Evolutionary conservation across 129 eudicot genomes (phyloP), one percentile per base, ranked within the genome.

Genomic region (Arctium minus): DNA sequence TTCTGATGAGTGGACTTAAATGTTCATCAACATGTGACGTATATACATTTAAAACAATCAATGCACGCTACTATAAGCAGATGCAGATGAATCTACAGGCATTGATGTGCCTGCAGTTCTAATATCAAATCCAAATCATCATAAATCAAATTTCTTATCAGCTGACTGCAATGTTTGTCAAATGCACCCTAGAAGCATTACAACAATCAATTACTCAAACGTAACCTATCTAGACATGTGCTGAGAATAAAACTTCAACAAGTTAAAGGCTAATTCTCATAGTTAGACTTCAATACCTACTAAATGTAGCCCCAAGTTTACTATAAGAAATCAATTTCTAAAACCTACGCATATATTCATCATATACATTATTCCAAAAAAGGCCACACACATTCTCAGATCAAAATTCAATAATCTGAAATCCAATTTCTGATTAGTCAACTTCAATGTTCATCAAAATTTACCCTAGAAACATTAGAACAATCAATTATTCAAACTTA

Each of bases 141-240:
- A 48, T 3, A 78, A 77, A 76, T 76, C 48, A 70, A 33, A 17
- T 39, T 78, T 38, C 74, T 64, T 4, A n/a, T 78, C 29, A 42
- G 68, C 70, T 53, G 12, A 62, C 56, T 60, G 17, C 39, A 46
- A 40, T 29, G 76, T 37, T 81, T 0, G 27, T 64, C 80, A 67
- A 32, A 10, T n/a, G 35, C 35, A 75, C 56, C 56, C 22, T 48
- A 18, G 38, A 82, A 82, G 36, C 70, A 68, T 67, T 68, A 39
- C 65, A 35, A 82, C 74, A 75, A 44, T n/a, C 18, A 67, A 48
- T 33, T 46, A 39, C 40, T 70, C 77, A 82, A 76, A n/a, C 40
- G 48, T 64, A 68, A 68, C 38, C 48, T 30, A 69, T 32, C 70
- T 29, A 75, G 8, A 69, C 15, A 46, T 50, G 27, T 76, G 72